phyloP scores from a whole-genome alignment of 1,284 basidiomycete species.

The Leccinum pallidistipes region DNA sequence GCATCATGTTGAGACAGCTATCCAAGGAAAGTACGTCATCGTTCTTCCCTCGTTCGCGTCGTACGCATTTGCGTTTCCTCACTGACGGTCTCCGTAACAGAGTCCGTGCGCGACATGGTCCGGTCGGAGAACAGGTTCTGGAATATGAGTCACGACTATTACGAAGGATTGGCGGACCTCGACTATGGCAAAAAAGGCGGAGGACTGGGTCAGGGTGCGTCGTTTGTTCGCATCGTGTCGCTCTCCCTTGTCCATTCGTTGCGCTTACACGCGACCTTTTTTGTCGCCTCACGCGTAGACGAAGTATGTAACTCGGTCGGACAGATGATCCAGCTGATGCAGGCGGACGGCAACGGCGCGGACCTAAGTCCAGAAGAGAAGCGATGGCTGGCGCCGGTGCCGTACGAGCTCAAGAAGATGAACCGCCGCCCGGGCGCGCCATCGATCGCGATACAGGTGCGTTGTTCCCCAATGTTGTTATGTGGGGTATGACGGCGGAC shows the following conservation, averaged over 20 bases:
- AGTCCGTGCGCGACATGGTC: conserved; percentile 19
- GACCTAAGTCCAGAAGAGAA: conserved; percentile 15
- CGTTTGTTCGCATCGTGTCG: neutral
- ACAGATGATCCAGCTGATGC: conserved; percentile 26
- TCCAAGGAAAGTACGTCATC: conserved; percentile 17
- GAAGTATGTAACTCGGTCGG: conserved; percentile 29
- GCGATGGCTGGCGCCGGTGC: conserved; percentile 5
- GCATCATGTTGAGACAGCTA: conserved; percentile 13
- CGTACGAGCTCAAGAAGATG: too few species aligned
- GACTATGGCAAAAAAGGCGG: conserved; percentile 8
- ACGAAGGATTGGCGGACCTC: conserved; percentile 18
- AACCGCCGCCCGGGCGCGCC: too few species aligned
- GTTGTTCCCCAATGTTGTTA: conserved; percentile 43
- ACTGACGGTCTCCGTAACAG: conserved; percentile 4
- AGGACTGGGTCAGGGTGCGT: neutral
- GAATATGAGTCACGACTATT: conserved; percentile 23
- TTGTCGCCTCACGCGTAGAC: conserved; percentile 5
- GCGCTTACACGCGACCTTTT: neutral
- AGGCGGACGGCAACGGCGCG: conserved; percentile 3
- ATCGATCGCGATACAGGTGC: conserved; percentile 5
- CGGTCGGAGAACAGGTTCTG: conserved; percentile 13
- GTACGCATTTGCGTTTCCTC: neutral
- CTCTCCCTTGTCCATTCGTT: neutral
- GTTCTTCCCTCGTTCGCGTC: neutral
- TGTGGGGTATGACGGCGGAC: conserved; percentile 31